Evolutionary conservation across 2,329 filamentous ascomycete species (phyloP).

Genomic region (Fusarium chlamydosporum): DNA sequence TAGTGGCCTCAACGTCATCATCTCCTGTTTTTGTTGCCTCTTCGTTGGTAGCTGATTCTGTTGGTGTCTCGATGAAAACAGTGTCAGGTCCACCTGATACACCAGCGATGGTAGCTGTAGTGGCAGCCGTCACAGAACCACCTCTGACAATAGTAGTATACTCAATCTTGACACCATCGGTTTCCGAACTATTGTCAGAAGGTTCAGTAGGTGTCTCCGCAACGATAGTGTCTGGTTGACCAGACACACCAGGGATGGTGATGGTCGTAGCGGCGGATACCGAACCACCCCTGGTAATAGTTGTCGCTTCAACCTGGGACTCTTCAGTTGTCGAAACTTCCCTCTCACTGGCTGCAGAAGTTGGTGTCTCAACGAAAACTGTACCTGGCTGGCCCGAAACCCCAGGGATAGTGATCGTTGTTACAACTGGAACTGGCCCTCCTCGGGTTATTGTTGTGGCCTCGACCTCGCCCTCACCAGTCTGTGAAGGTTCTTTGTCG

Average conservation of each 20-base stretch:
- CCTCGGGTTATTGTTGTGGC: background rate
- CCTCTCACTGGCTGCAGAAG: too few relatives aligned
- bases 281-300: background rate
- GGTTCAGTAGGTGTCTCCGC: too few relatives aligned
- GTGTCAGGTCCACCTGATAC: constrained; percentile 8
- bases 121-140: too few relatives aligned
- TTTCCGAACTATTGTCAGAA: too few relatives aligned
- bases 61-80: constrained; percentile 17
- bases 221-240: constrained; percentile 7
- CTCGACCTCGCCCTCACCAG: accelerated
- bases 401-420: background rate
- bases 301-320: background rate
- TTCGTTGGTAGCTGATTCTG: background rate
- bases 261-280: background rate
- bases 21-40: too few relatives aligned
- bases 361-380: background rate
- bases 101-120: constrained; percentile 1
- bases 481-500: background rate
- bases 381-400: background rate
- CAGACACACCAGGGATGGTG: constrained; percentile 2
- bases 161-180: too few relatives aligned
- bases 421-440: background rate
- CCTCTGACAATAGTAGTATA: too few relatives aligned
- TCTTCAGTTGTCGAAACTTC: background rate
- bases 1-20: background rate